phyloP scores from a whole-genome alignment of 179 eudicot species.

The Camellia oleifera region DNA sequence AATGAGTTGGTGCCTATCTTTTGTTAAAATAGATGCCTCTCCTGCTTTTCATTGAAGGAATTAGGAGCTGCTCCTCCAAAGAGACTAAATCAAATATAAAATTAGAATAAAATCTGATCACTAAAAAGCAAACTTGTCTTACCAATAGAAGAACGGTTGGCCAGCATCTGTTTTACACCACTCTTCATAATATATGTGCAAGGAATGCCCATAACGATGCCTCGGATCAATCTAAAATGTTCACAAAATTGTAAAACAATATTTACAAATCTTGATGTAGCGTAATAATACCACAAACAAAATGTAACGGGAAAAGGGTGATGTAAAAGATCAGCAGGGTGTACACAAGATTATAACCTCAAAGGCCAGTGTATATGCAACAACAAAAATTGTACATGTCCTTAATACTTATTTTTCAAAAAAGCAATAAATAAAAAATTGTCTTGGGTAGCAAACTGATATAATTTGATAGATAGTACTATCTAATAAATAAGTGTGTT shows the following conservation, averaged over 20 bases:
- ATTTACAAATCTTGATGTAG: background rate
- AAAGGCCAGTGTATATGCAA: no score
- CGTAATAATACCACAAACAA: background rate
- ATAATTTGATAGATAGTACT: no score
- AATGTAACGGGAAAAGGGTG: background rate
- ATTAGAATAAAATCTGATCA: background rate
- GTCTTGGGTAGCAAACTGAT: no score
- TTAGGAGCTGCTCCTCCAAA: background rate
- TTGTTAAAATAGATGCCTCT: background rate
- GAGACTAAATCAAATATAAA: background rate
- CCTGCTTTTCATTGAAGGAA: background rate
- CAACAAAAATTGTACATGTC: no score
- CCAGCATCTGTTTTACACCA: slow-evolving; percentile 72
- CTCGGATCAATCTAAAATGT: slow-evolving; percentile 79
- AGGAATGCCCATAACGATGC: slow-evolving; percentile 93
- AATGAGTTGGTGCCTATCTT: background rate
- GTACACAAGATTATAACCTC: no score
- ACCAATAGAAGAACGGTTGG: slow-evolving; percentile 97
- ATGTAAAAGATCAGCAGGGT: background rate
- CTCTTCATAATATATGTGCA: slow-evolving; percentile 73
- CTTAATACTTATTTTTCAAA: no score
- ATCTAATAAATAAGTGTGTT: no score
- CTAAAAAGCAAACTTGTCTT: slow-evolving; percentile 22
- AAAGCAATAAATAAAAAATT: no score
- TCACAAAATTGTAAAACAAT: background rate